A percentile compares a stretch with the other conserved stretches of the same genome.
Evolutionary conservation across 768 basidiomycete genomes (phyloP).

Genomic region (Russula earlei): DNA sequence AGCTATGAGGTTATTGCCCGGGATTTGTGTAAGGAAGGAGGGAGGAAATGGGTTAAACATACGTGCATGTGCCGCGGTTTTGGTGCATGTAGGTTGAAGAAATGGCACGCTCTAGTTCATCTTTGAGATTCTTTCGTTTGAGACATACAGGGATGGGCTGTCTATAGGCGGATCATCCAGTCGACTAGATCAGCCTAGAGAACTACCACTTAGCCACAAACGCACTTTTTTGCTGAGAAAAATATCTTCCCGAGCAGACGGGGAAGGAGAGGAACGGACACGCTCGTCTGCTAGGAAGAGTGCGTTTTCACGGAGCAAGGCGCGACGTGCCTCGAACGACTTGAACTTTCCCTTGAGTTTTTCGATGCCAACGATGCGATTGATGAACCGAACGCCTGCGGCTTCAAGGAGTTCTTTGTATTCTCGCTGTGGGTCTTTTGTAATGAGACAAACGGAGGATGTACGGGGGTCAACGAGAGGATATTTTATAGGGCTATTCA

Average conservation of each 20-base stretch:
- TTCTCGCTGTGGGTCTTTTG: slow-evolving; percentile 90
- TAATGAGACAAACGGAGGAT: slow-evolving; percentile 78
- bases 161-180: slow-evolving; percentile 32
- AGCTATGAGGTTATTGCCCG: slow-evolving; percentile 41
- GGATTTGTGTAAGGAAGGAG: neutral
- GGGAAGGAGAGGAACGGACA: slow-evolving; percentile 78
- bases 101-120: slow-evolving; percentile 85
- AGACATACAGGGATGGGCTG: slow-evolving; percentile 94
- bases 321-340: slow-evolving; percentile 70
- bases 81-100: slow-evolving; percentile 94
- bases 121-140: slow-evolving; percentile 81
- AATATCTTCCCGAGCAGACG: slow-evolving; percentile 81
- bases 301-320: slow-evolving; percentile 80
- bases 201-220: neutral
- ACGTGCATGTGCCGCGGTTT: slow-evolving; percentile 90
- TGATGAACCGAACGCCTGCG: slow-evolving; percentile 80
- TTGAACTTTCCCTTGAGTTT: slow-evolving; percentile 95
- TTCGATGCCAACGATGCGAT: slow-evolving; percentile 78
- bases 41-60: slow-evolving; percentile 29
- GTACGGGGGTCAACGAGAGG: slow-evolving; percentile 78
- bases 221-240: slow-evolving; percentile 94
- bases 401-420: slow-evolving; percentile 88
- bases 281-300: slow-evolving; percentile 92
- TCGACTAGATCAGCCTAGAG: neutral
- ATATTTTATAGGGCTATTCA: slow-evolving; percentile 59